Evolutionary conservation across 1,284 basidiomycete genomes (phyloP).

Genomic region (Bjerkandera adusta): DNA sequence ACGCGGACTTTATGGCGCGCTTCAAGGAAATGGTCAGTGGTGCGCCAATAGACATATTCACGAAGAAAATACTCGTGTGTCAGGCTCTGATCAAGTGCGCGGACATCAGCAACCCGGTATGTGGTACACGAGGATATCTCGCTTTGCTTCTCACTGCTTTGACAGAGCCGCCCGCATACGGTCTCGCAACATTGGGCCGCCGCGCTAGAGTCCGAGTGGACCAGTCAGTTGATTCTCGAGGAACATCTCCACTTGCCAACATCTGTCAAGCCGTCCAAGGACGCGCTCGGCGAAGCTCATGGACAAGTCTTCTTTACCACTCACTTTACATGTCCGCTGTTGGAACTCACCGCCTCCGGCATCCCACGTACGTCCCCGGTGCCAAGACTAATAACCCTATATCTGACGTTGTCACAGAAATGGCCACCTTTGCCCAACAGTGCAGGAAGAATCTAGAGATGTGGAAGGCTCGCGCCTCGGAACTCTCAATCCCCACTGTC

Average conservation of each 20-base stretch:
- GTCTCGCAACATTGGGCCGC: slow-evolving; percentile 91
- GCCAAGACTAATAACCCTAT: background rate
- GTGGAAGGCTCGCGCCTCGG: slow-evolving; percentile 58
- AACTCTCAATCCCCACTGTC: slow-evolving; percentile 31
- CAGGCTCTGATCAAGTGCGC: slow-evolving; percentile 94
- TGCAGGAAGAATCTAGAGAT: slow-evolving; percentile 63
- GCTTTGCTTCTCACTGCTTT: slow-evolving; percentile 10
- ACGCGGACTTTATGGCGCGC: slow-evolving; percentile 78
- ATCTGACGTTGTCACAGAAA: slow-evolving; percentile 41
- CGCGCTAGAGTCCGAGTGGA: slow-evolving; percentile 87
- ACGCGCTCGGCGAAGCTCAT: slow-evolving; percentile 73
- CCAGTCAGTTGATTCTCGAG: slow-evolving; percentile 81
- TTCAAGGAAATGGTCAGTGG: slow-evolving; percentile 50
- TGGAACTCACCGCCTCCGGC: slow-evolving; percentile 69
- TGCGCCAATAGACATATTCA: slow-evolving; percentile 35
- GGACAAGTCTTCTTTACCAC: slow-evolving; percentile 91
- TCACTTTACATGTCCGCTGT: slow-evolving; percentile 79
- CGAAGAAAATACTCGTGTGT: slow-evolving; percentile 73
- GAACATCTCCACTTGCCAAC: slow-evolving; percentile 72
- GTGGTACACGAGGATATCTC: slow-evolving; percentile 29
- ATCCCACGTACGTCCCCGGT: slow-evolving; percentile 62
- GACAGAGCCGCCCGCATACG: slow-evolving; percentile 83
- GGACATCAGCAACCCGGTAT: slow-evolving; percentile 93
- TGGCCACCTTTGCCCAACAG: slow-evolving; percentile 58
- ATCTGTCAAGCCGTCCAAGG: slow-evolving; percentile 63